Base-by-base conservation (phyloP, 805 yeast genomes). In the Candida takata region DNA sequence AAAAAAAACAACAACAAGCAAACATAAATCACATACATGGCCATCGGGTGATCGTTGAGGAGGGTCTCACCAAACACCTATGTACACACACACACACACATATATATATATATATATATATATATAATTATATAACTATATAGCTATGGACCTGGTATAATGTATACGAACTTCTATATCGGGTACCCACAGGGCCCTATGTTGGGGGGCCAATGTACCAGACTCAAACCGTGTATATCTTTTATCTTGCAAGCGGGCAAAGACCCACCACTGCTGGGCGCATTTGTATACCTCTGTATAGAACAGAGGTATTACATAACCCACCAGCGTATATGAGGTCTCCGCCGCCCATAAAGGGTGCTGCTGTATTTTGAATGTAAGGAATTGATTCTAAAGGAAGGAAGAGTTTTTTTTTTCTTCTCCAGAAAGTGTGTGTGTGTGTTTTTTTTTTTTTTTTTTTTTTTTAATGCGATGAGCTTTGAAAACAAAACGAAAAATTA, bases 221-320 rank as follows among this genome's bases (percentile, higher is more conserved):
- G 54, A 52, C 56, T 52, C 57, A 52, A 52, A 52, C 57, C 47
- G 57, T 52, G 57, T 52, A 48, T 45, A 16, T n/a, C n/a, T n/a
- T 30, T 38, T 32, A n/a, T 52, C 57, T 52, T 34, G 57, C 55
- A 47, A 36, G n/a, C 34, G 40, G 27, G 33, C 10, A 8, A 15
- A 12, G 13, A 23, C 27, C 23, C 37, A 15, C 34, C 41, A 26
- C 35, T 20, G 23, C 23, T 20, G 2, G 21, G 37, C n/a, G 35
- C 23, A 31, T 25, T 36, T 30, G 32, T 16, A 20, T 10, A 20
- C 23, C 9, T 20, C 9, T 8, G 10, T 20, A 10, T 20, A n/a
- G n/a, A n/a, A n/a, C n/a, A n/a, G n/a, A n/a, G n/a, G n/a, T n/a
- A n/a, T n/a, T n/a, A 7, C 23, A 20, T 20, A 20, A 10, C 2